These are phyloP conservation scores for Pseudopithomyces maydicus DNA, from an alignment of 2,329 filamentous ascomycete species.

Conservation along the genomic window DNA sequence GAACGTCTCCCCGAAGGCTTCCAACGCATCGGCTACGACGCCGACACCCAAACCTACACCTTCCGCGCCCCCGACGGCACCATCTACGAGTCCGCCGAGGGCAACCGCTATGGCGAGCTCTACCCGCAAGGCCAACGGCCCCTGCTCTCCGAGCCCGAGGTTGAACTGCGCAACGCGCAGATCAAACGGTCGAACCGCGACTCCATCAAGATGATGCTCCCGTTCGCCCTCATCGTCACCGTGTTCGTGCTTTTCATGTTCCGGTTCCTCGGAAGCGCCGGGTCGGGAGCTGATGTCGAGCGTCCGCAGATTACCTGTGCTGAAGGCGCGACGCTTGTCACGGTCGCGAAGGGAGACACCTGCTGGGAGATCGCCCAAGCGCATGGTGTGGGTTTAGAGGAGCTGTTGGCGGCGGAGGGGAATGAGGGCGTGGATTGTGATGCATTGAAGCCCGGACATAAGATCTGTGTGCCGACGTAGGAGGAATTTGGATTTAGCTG, in stretches of 20 bases:
- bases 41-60: conserved; percentile 59
- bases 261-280: conserved; percentile 19
- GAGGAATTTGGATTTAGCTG: background rate
- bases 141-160: conserved; percentile 16
- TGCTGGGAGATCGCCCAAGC: conserved; percentile 59
- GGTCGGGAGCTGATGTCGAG: conserved; percentile 19
- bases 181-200: conserved; percentile 32
- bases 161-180: conserved; percentile 23
- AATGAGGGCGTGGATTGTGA: conserved; percentile 58
- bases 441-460: conserved; percentile 47
- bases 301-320: conserved; percentile 28
- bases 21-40: conserved; percentile 61
- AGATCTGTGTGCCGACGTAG: conserved; percentile 53
- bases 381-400: conserved; percentile 51
- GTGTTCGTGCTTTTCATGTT: conserved; percentile 56
- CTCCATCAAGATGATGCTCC: conserved; percentile 62
- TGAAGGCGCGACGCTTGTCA: conserved; percentile 43
- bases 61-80: conserved; percentile 57
- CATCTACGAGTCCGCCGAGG: conserved; percentile 58
- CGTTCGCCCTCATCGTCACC: conserved; percentile 62
- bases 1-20: conserved; percentile 62
- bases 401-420: conserved; percentile 46
- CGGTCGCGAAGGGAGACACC: conserved; percentile 55
- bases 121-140: conserved; percentile 21
- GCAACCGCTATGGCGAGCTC: conserved; percentile 56